These are phyloP conservation scores for Ophiostoma fasciatum DNA, from an alignment of 2,329 filamentous ascomycete species.

Conservation along the genomic window DNA sequence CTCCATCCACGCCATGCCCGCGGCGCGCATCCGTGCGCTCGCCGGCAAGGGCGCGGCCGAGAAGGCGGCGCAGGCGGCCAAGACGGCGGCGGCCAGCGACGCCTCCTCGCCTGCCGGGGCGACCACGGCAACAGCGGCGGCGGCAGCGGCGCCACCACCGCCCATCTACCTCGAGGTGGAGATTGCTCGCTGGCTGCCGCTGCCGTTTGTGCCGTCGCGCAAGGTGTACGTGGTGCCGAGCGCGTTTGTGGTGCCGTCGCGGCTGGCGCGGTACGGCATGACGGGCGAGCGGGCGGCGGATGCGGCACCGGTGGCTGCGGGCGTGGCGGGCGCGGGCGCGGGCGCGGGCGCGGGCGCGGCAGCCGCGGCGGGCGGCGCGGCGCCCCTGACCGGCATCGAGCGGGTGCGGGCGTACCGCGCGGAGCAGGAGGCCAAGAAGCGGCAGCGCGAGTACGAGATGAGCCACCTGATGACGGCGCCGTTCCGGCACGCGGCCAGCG, in stretches of 20 bases:
- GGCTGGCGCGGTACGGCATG: constrained; percentile 18
- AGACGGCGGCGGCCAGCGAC: constrained; percentile 7
- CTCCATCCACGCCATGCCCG: constrained; percentile 39
- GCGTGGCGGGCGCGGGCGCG: background rate
- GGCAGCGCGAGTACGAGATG: constrained; percentile 34
- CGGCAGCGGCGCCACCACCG: constrained; percentile 6
- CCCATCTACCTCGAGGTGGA: constrained; percentile 37
- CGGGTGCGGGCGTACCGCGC: constrained; percentile 17
- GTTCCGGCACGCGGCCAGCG: constrained; percentile 34
- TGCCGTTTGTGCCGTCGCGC: constrained; percentile 33
- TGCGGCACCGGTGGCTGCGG: background rate
- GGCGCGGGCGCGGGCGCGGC: background rate
- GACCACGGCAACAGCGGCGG: background rate
- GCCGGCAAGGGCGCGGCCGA: constrained; percentile 3
- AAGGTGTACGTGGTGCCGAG: constrained; percentile 24
- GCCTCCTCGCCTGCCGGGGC: too few relatives aligned
- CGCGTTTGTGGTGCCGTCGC: constrained; percentile 22
- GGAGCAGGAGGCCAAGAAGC: constrained; percentile 23
- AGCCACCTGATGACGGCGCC: constrained; percentile 41
- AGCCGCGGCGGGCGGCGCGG: constrained; percentile 10
- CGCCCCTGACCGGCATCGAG: constrained; percentile 12
- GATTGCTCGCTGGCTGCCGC: constrained; percentile 33
- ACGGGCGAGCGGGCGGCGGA: constrained; percentile 1
- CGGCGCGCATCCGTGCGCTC: constrained; percentile 9
- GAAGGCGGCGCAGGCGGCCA: constrained; percentile 7